Evolutionary conservation across 2,329 filamentous ascomycete species (phyloP).

Genomic region (Leptographium wingfieldii): DNA sequence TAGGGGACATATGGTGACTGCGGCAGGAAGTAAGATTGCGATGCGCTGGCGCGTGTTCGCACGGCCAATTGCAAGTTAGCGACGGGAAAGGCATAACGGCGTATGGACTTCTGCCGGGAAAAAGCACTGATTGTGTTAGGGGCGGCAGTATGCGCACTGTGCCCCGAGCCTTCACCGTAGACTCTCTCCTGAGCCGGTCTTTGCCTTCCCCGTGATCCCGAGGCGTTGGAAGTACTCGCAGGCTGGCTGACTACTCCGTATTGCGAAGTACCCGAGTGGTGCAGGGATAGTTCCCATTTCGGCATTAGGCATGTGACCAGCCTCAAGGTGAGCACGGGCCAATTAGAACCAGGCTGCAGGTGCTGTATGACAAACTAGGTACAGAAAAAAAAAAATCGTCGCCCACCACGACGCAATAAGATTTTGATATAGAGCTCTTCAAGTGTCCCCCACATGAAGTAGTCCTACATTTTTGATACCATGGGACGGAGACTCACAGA

Average conservation of each 20-base stretch:
- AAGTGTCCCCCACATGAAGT: not conserved
- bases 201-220: not conserved
- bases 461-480: too few species aligned
- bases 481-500: not conserved
- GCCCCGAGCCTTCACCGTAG: not conserved
- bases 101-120: not conserved
- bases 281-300: not conserved
- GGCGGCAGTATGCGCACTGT: not conserved
- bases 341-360: not conserved
- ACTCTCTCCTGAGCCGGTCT: not conserved
- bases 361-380: not conserved
- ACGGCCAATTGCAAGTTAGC: not conserved
- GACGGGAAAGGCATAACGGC: not conserved
- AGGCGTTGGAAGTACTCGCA: not conserved
- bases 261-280: not conserved
- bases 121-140: not conserved
- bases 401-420: not conserved
- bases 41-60: not conserved
- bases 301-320: not conserved
- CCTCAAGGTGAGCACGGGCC: not conserved
- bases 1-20: not conserved
- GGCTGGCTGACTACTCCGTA: not conserved
- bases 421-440: not conserved
- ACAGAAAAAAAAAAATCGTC: slow-evolving; percentile 1
- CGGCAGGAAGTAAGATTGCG: not conserved